Evolutionary conservation across 1,139 yeast species (phyloP).

Genomic region (Pneumocystis jirovecii): DNA sequence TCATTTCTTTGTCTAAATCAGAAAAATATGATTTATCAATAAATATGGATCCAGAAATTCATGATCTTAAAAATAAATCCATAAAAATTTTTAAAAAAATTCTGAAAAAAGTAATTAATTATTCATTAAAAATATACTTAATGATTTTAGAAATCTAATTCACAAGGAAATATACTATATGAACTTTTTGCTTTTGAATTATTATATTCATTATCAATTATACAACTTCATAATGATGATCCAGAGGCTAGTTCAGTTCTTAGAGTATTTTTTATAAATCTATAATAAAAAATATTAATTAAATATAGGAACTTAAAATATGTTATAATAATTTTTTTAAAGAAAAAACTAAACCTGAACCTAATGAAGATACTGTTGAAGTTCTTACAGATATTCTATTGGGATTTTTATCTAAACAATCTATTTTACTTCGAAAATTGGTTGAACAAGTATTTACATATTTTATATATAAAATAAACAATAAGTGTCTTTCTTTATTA

Average conservation of each 20-base stretch:
- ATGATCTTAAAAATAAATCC: conserved; percentile 37
- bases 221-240: conserved; percentile 65
- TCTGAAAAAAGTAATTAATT: conserved; percentile 27
- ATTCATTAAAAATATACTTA: conserved; percentile 23
- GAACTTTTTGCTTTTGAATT: conserved; percentile 48
- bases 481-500: conserved; percentile 37
- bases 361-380: conserved; percentile 21
- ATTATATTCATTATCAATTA: conserved; percentile 57
- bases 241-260: conserved; percentile 60
- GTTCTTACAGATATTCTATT: conserved; percentile 61
- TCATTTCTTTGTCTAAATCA: conserved; percentile 4
- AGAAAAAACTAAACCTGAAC: conserved; percentile 17
- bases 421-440: conserved; percentile 54
- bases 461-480: conserved; percentile 55
- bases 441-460: conserved; percentile 41
- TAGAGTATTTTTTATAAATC: conserved; percentile 28
- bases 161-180: conserved; percentile 17
- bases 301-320: conserved; percentile 12
- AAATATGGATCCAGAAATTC: conserved; percentile 35
- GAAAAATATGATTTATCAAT: conserved; percentile 20
- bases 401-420: conserved; percentile 59
- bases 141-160: background rate
- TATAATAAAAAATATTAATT: background rate
- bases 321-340: conserved; percentile 24
- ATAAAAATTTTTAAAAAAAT: conserved; percentile 37